Conservation (phyloP, 805 yeast species). For the Suhomyces sp. region DNA sequence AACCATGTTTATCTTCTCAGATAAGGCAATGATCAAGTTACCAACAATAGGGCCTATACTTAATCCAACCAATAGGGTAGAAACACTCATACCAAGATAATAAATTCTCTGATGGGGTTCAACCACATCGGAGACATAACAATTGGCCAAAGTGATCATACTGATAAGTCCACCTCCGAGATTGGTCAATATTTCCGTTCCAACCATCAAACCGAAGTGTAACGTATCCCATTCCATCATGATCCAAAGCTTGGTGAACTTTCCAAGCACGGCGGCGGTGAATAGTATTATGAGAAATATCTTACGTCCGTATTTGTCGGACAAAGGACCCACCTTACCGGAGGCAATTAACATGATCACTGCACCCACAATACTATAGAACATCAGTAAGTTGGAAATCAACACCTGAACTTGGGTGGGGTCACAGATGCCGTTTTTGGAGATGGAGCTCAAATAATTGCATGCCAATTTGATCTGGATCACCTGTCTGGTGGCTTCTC, state of each 20-base stretch:
- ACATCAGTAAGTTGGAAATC: constrained; percentile 51
- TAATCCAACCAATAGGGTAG: constrained; percentile 58
- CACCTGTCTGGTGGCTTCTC: constrained; percentile 43
- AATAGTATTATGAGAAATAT: constrained; percentile 22
- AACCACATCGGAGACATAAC: constrained; percentile 74
- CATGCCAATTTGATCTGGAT: constrained; percentile 31
- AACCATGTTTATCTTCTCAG: no score
- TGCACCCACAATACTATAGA: constrained; percentile 41
- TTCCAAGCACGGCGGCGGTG: constrained; percentile 20
- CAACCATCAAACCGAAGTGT: constrained; percentile 37
- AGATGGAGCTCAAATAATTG: constrained; percentile 18
- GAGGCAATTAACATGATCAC: constrained; percentile 50
- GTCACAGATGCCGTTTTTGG: constrained; percentile 23
- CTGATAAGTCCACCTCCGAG: constrained; percentile 64
- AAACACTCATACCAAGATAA: constrained; percentile 57
- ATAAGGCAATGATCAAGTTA: constrained; percentile 29
- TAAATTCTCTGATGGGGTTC: constrained; percentile 59
- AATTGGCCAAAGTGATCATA: constrained; percentile 56
- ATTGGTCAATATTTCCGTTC: constrained; percentile 46
- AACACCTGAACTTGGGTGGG: constrained; percentile 35
- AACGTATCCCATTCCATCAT: constrained; percentile 29
- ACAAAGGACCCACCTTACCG: constrained; percentile 47
- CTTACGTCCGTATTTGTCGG: constrained; percentile 41
- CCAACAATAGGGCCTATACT: constrained; percentile 67
- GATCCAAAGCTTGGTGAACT: constrained; percentile 20